Evolutionary conservation across 129 eudicot genomes (phyloP).

Genomic region (Mikania micrantha): DNA sequence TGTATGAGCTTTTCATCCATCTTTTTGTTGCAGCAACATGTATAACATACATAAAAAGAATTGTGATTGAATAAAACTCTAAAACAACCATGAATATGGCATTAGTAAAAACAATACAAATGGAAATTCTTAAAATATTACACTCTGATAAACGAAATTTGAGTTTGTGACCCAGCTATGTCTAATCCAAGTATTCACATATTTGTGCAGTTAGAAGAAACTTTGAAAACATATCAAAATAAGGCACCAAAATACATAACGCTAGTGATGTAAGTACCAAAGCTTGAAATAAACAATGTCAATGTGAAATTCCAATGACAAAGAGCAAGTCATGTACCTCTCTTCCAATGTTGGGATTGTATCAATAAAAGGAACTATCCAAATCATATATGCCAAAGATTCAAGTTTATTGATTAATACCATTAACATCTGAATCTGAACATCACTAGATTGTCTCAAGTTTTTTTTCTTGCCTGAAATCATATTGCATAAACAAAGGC

Average conservation of each 20-base stretch:
- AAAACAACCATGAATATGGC: not conserved
- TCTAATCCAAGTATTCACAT: slow-evolving; percentile 98
- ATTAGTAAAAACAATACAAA: not conserved
- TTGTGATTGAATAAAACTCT: not conserved
- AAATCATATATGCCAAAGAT: no score
- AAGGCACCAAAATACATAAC: not conserved
- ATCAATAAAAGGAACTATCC: no score
- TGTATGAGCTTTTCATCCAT: slow-evolving; percentile 92
- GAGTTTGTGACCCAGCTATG: slow-evolving; percentile 68
- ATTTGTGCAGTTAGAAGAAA: slow-evolving; percentile 72
- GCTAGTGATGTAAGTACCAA: not conserved
- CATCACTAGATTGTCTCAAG: no score
- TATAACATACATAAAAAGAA: not conserved
- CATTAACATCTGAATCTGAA: no score
- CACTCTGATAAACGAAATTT: slow-evolving; percentile 86
- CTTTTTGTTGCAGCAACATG: slow-evolving; percentile 60
- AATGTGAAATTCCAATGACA: no score
- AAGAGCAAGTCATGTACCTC: no score
- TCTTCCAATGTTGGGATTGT: no score
- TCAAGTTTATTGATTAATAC: no score
- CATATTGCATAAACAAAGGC: no score
- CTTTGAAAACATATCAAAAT: slow-evolving; percentile 41
- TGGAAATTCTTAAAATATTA: slow-evolving; percentile 52
- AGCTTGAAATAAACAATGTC: no score
- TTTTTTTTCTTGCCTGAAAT: no score